A percentile compares a stretch with the other conserved stretches of the same genome.
These are phyloP conservation scores for Fremontodendron californicum DNA, from an alignment of 345 rosid species.

Conservation along the genomic window DNA sequence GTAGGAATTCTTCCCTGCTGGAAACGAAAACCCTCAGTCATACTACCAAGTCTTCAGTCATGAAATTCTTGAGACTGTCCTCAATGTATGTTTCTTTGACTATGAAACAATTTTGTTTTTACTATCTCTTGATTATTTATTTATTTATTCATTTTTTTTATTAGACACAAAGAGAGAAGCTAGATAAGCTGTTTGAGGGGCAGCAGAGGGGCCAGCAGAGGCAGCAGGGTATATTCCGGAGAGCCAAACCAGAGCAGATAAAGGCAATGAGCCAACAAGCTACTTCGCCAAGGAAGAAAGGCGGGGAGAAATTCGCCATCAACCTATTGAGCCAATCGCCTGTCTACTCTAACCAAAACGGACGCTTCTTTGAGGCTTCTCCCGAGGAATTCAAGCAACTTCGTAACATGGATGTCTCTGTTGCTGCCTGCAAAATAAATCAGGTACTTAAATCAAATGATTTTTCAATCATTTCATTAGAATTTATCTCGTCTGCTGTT, in stretches of 20 bases:
- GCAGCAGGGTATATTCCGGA: constrained; percentile 3
- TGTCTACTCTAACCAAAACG: constrained; percentile 13
- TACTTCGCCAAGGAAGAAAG: neutral
- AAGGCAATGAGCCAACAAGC: neutral
- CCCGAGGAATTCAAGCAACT: constrained; percentile 8
- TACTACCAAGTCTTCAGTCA: neutral
- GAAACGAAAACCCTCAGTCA: neutral
- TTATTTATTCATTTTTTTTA: neutral
- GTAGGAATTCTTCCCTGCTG: constrained; percentile 6
- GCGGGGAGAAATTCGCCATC: neutral
- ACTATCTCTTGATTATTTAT: neutral
- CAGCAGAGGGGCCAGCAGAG: neutral
- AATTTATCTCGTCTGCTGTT: neutral
- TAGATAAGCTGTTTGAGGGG: neutral
- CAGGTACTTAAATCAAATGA: neutral
- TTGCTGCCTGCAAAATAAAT: neutral
- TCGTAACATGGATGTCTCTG: neutral
- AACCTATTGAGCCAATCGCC: neutral
- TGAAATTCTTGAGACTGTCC: constrained; percentile 1
- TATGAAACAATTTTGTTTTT: neutral
- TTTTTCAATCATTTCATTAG: neutral
- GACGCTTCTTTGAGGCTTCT: neutral
- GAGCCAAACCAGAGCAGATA: constrained; percentile 3
- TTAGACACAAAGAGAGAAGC: constrained; percentile 5
- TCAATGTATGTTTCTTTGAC: constrained; percentile 1